Percentiles rank a stretch among this genome's conserved stretches.
Evolutionary conservation across 257 asterid genomes (phyloP).

Genomic region (Knoxia roxburghii): DNA sequence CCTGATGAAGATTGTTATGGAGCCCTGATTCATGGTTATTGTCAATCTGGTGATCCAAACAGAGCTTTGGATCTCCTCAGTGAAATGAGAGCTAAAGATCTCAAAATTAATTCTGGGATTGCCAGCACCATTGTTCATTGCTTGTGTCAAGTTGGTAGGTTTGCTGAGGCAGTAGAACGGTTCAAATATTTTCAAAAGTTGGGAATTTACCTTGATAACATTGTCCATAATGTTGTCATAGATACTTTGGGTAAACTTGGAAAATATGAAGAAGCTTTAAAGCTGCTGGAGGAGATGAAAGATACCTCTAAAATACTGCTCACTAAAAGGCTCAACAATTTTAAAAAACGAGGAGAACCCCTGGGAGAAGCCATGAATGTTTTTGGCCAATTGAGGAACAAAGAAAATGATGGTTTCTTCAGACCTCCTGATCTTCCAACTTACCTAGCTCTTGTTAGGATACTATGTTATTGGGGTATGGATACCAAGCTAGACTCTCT

Average conservation of each 20-base stretch:
- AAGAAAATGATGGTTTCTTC: too few relatives aligned
- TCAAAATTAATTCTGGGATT: conserved; percentile 48
- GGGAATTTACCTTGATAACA: too few relatives aligned
- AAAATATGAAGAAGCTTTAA: conserved; percentile 40
- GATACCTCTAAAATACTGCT: too few relatives aligned
- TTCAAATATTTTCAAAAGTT: too few relatives aligned
- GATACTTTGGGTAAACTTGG: too few relatives aligned
- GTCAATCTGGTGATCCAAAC: conserved; percentile 42
- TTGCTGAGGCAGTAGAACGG: conserved; percentile 36
- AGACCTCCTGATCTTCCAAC: too few relatives aligned
- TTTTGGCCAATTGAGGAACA: too few relatives aligned
- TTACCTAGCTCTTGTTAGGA: too few relatives aligned
- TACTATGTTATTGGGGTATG: too few relatives aligned
- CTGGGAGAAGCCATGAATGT: too few relatives aligned
- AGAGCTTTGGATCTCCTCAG: conserved; percentile 44
- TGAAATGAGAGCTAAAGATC: conserved; percentile 56
- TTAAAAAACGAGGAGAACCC: conserved; percentile 48
- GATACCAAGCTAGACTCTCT: too few relatives aligned
- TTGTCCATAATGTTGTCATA: too few relatives aligned
- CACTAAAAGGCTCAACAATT: conserved; percentile 39
- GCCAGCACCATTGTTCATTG: conserved; percentile 59
- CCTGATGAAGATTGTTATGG: conserved; percentile 38
- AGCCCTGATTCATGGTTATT: conserved; percentile 50
- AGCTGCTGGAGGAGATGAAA: conserved; percentile 75
- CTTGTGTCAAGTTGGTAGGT: conserved; percentile 55